These are phyloP conservation scores for Puccinia triticina DNA, from an alignment of 1,284 basidiomycete genomes.

Conservation along the genomic window DNA sequence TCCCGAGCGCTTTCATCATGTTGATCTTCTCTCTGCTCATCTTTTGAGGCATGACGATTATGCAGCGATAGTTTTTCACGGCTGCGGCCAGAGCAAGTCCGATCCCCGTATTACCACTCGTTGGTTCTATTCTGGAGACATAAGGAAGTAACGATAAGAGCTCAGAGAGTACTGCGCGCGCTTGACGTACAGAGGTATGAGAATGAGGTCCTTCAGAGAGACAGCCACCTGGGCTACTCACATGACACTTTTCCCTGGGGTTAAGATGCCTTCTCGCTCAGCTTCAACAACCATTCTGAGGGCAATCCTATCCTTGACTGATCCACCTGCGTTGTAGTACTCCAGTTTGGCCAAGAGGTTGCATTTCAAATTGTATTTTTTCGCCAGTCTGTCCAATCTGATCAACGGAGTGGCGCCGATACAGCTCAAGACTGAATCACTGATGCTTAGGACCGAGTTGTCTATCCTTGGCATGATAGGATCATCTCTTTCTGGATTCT, in stretches of 20 bases:
- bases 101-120: slow-evolving; percentile 89
- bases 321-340: slow-evolving; percentile 86
- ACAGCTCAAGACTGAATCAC: slow-evolving; percentile 77
- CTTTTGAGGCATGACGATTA: slow-evolving; percentile 90
- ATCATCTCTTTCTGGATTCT: background rate
- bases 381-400: slow-evolving; percentile 77
- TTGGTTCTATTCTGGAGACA: slow-evolving; percentile 59
- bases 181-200: too few species aligned
- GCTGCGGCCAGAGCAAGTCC: slow-evolving; percentile 54
- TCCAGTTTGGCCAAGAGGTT: slow-evolving; percentile 95
- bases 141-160: background rate
- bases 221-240: slow-evolving; percentile 32
- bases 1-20: slow-evolving; percentile 83
- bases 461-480: slow-evolving; percentile 11
- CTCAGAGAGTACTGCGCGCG: too few species aligned
- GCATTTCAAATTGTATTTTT: slow-evolving; percentile 77
- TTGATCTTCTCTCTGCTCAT: slow-evolving; percentile 97
- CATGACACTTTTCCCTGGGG: slow-evolving; percentile 85
- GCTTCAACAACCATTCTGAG: slow-evolving; percentile 89
- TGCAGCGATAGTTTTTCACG: slow-evolving; percentile 66
- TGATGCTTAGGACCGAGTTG: slow-evolving; percentile 61
- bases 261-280: slow-evolving; percentile 79
- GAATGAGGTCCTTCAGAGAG: too few species aligned
- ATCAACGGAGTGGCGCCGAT: slow-evolving; percentile 90
- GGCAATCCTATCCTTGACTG: slow-evolving; percentile 83